A percentile compares a stretch with the other conserved stretches of the same genome.
Evolutionary conservation across 2,329 filamentous ascomycete genomes (phyloP).

Genomic region (Parascedosporium putredinis): DNA sequence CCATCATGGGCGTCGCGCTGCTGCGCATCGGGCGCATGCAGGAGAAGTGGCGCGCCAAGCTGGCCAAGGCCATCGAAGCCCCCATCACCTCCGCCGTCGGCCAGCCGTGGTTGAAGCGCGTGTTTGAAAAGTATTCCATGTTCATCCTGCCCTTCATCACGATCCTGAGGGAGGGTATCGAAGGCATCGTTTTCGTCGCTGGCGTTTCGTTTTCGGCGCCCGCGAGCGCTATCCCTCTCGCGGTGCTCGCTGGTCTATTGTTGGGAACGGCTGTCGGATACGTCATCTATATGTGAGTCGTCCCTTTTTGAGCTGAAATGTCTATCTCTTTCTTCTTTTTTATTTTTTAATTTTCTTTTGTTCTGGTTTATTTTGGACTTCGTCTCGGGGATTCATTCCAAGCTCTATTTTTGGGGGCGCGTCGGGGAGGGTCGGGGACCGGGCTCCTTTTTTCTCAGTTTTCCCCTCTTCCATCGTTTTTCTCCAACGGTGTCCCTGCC

Average conservation of each 20-base stretch:
- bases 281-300: slow-evolving; percentile 58
- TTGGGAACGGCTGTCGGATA: slow-evolving; percentile 55
- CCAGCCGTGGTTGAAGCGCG: slow-evolving; percentile 8
- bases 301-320: no score
- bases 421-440: no score
- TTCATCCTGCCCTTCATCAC: slow-evolving; percentile 72
- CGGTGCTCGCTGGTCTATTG: slow-evolving; percentile 55
- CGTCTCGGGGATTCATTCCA: no score
- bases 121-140: slow-evolving; percentile 59
- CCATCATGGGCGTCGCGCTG: slow-evolving; percentile 62
- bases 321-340: no score
- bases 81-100: slow-evolving; percentile 20
- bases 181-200: slow-evolving; percentile 70
- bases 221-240: slow-evolving; percentile 58
- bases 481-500: no score
- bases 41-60: slow-evolving; percentile 67
- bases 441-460: not conserved
- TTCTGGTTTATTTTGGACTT: no score
- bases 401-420: not conserved
- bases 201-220: slow-evolving; percentile 62
- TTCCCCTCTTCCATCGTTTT: not conserved
- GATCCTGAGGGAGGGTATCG: slow-evolving; percentile 64
- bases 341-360: no score
- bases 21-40: slow-evolving; percentile 65
- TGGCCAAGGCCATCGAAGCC: slow-evolving; percentile 50